Evolutionary conservation across 345 rosid species (phyloP).

Genomic region (Cardiospermum halicacabum): DNA sequence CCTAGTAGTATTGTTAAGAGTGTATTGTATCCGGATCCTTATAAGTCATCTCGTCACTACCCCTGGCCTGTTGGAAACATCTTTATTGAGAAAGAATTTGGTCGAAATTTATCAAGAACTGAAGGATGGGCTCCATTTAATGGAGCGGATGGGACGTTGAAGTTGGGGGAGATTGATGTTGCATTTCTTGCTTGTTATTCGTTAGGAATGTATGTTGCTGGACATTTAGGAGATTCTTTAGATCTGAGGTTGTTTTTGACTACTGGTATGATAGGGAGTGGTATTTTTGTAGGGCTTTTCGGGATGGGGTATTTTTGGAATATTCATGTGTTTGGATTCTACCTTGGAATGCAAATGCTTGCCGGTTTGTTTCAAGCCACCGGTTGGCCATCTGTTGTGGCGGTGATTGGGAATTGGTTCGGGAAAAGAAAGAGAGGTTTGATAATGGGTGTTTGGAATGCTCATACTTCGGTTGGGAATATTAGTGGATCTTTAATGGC

Average conservation of each 20-base stretch:
- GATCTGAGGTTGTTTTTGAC: slow-evolving; percentile 85
- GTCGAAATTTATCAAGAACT: background rate
- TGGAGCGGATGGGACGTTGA: slow-evolving; percentile 61
- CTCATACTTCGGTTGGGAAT: slow-evolving; percentile 90
- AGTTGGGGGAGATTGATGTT: slow-evolving; percentile 85
- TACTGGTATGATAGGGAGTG: slow-evolving; percentile 87
- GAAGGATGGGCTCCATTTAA: slow-evolving; percentile 86
- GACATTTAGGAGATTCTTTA: slow-evolving; percentile 85
- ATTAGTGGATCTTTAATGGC: slow-evolving; percentile 87
- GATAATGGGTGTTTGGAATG: slow-evolving; percentile 99
- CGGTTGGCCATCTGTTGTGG: slow-evolving; percentile 98
- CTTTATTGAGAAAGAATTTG: slow-evolving; percentile 37
- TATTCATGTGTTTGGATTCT: slow-evolving; percentile 67
- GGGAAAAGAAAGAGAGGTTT: slow-evolving; percentile 90
- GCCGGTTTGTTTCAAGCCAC: slow-evolving; percentile 94
- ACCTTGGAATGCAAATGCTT: slow-evolving; percentile 69
- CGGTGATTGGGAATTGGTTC: slow-evolving; percentile 91
- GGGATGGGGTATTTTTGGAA: slow-evolving; percentile 92
- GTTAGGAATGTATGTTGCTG: slow-evolving; percentile 80
- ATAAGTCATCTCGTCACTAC: background rate
- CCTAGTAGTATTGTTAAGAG: slow-evolving; percentile 94
- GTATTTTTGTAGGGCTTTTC: slow-evolving; percentile 76
- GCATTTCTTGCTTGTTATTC: slow-evolving; percentile 90
- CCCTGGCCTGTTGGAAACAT: slow-evolving; percentile 75
- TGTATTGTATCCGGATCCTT: slow-evolving; percentile 65